Percentiles rank a stretch among this genome's conserved stretches.
These are phyloP conservation scores for Alternaria alternata DNA, from an alignment of 2,329 filamentous ascomycete genomes.

Conservation along the genomic window DNA sequence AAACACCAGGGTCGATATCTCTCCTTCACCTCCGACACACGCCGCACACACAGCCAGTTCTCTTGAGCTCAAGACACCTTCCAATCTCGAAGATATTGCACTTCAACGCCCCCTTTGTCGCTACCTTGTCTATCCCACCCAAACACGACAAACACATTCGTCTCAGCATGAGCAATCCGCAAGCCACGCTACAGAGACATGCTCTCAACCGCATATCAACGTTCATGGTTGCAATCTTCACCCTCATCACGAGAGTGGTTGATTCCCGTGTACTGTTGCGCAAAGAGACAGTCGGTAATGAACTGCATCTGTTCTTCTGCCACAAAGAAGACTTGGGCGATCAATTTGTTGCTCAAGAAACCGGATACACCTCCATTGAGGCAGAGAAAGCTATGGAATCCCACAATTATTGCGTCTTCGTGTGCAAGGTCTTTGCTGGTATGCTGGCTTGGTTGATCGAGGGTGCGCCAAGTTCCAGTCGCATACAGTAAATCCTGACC, in stretches of 20 bases:
- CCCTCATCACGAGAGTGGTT: neutral
- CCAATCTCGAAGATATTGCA: accelerated
- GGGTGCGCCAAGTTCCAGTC: neutral
- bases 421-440: neutral
- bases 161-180: neutral
- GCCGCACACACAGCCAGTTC: neutral
- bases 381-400: neutral
- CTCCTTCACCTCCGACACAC: neutral
- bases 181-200: neutral
- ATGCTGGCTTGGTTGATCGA: neutral
- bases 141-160: neutral
- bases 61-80: neutral
- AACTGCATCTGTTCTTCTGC: neutral
- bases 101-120: neutral
- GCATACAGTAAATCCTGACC: neutral
- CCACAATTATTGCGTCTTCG: neutral
- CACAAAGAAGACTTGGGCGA: neutral
- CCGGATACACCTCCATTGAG: neutral
- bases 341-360: neutral
- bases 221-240: neutral
- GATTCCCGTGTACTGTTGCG: neutral
- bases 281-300: neutral
- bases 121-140: neutral
- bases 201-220: neutral
- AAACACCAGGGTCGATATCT: neutral